phyloP scores from a whole-genome alignment of 805 yeast species.

The Cyberlindnera galapagoensis region DNA sequence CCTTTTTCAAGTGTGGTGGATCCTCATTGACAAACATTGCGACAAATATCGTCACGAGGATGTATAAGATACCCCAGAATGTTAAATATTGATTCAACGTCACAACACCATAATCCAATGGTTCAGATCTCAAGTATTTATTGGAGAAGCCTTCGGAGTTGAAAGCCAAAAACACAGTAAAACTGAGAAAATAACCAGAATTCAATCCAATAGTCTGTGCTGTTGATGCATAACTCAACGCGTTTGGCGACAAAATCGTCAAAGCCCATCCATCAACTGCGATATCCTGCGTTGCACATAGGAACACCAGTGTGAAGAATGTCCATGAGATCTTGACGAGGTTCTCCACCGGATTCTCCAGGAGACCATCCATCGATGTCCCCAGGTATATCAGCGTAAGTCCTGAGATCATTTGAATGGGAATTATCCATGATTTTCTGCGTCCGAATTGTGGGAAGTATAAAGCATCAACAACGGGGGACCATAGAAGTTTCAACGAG shows the following conservation, averaged over 20 bases:
- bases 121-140: conserved; percentile 61
- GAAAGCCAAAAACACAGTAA: conserved; percentile 85
- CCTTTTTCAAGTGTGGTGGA: conserved; percentile 39
- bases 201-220: conserved; percentile 96
- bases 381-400: conserved; percentile 64
- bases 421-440: conserved; percentile 90
- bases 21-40: conserved; percentile 63
- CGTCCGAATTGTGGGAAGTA: conserved; percentile 67
- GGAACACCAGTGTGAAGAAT: conserved; percentile 72
- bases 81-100: conserved; percentile 68
- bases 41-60: conserved; percentile 58
- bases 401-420: conserved; percentile 81
- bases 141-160: conserved; percentile 92
- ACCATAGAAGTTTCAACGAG: conserved; percentile 87
- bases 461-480: conserved; percentile 90
- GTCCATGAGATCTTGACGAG: conserved; percentile 54
- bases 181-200: conserved; percentile 85
- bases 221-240: conserved; percentile 88
- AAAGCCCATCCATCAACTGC: conserved; percentile 99
- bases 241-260: conserved; percentile 70
- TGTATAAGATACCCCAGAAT: conserved; percentile 70
- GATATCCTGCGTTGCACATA: conserved; percentile 96
- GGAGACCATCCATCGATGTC: conserved; percentile 39
- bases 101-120: conserved; percentile 59
- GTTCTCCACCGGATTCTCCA: conserved; percentile 42